Conservation (phyloP, 257 asterid genomes). For the Pogostemon cablin region DNA sequence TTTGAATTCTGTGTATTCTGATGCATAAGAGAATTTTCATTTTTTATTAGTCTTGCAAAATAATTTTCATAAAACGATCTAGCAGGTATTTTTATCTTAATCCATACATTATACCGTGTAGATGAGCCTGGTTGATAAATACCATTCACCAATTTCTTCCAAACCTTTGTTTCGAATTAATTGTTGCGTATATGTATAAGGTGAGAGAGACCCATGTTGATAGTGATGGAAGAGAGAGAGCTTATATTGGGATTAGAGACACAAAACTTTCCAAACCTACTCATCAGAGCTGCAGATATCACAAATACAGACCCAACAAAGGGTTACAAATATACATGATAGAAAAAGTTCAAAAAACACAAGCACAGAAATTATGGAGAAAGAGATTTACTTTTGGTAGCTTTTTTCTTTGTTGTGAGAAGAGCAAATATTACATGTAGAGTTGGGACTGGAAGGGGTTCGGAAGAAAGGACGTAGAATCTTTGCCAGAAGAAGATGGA, state of each 20-base stretch:
- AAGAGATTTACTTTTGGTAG: conserved; percentile 17
- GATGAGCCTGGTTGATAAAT: no score
- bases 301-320: conserved; percentile 42
- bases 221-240: conserved; percentile 31
- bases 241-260: conserved; percentile 67
- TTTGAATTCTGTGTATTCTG: no score
- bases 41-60: no score
- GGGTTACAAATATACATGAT: conserved; percentile 10
- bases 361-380: conserved; percentile 1
- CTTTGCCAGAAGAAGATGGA: conserved; percentile 43
- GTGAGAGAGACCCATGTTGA: conserved; percentile 29
- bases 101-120: no score
- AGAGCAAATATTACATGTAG: conserved; percentile 27
- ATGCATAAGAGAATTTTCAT: no score
- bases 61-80: no score
- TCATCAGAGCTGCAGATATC: conserved; percentile 45
- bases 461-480: conserved; percentile 46
- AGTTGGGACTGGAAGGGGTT: conserved; percentile 23
- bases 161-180: conserved; percentile 28
- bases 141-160: conserved; percentile 23
- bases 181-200: background rate
- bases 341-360: conserved; percentile 19
- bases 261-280: conserved; percentile 63
- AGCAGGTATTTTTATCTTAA: no score
- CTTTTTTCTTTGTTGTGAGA: conserved; percentile 8